Conservation (phyloP, 83 land plant genomes). For the Picea abies region DNA sequence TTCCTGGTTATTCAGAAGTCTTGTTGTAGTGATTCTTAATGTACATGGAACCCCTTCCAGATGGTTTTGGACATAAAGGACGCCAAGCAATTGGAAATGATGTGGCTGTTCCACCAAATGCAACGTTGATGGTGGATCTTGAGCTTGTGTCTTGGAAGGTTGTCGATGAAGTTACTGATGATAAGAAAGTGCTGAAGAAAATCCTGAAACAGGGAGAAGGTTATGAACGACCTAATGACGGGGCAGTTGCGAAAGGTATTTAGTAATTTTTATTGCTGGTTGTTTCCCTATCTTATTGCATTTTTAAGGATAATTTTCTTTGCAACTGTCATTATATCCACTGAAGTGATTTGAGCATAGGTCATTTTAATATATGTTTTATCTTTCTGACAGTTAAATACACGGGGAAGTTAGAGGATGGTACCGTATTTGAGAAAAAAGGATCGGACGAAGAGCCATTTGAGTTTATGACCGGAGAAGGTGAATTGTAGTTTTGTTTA, state of each 20-base stretch:
- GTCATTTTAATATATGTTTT: neutral
- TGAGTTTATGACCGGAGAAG: conserved; percentile 71
- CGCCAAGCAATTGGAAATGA: conserved; percentile 59
- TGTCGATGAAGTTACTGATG: conserved; percentile 73
- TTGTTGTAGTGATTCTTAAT: neutral
- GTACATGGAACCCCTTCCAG: conserved; percentile 30
- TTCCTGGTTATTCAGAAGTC: neutral
- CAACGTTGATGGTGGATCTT: conserved; percentile 56
- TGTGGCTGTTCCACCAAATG: conserved; percentile 78
- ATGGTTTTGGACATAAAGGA: conserved; percentile 90
- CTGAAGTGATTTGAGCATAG: neutral
- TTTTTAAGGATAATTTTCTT: neutral
- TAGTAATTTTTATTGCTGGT: neutral
- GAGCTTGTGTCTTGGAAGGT: conserved; percentile 88
- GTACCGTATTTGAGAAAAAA: conserved; percentile 68
- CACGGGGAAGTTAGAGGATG: conserved; percentile 74
- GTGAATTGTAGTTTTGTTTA: conserved; percentile 24
- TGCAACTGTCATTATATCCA: too few species aligned
- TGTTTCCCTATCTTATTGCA: neutral
- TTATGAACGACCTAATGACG: conserved; percentile 87
- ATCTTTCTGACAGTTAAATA: conserved; percentile 62
- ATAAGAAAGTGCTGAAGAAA: conserved; percentile 80
- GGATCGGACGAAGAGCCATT: conserved; percentile 70
- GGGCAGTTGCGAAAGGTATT: conserved; percentile 67
- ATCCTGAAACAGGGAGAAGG: conserved; percentile 81